A percentile compares a stretch with the other conserved stretches of the same genome.
These are phyloP conservation scores for Lasiosphaeriaceae sp. DNA, from an alignment of 495 filamentous ascomycete species.

Conservation along the genomic window DNA sequence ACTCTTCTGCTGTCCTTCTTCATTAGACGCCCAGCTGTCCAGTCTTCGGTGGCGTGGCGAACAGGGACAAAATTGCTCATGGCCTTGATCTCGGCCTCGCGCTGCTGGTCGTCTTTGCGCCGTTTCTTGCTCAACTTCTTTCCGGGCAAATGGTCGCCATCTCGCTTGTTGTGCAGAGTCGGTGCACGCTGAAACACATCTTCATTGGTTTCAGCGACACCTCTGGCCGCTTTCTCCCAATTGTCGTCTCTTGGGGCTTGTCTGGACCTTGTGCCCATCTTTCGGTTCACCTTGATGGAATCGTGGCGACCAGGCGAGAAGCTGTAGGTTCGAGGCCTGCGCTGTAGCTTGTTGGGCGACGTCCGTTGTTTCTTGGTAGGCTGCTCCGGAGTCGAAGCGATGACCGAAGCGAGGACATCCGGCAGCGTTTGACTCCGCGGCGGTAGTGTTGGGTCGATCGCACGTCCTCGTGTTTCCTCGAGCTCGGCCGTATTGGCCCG, in stretches of 20 bases:
- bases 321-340: slow-evolving; percentile 46
- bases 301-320: slow-evolving; percentile 52
- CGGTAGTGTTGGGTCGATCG: slow-evolving; percentile 23
- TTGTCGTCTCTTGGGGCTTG: slow-evolving; percentile 6
- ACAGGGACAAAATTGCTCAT: slow-evolving; percentile 69
- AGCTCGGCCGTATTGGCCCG: slow-evolving; percentile 34
- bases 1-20: slow-evolving; percentile 63
- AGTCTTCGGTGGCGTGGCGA: slow-evolving; percentile 52
- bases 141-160: slow-evolving; percentile 54
- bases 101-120: slow-evolving; percentile 64
- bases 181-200: slow-evolving; percentile 53
- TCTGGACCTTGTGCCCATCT: slow-evolving; percentile 27
- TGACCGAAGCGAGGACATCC: slow-evolving; percentile 11
- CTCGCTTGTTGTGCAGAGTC: slow-evolving; percentile 59
- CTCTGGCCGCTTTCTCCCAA: slow-evolving; percentile 17
- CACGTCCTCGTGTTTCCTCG: slow-evolving; percentile 24
- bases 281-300: slow-evolving; percentile 34
- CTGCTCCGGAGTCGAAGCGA: slow-evolving; percentile 17
- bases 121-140: slow-evolving; percentile 73
- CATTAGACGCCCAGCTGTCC: slow-evolving; percentile 46
- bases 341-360: slow-evolving; percentile 45
- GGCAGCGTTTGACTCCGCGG: slow-evolving; percentile 39
- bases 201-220: slow-evolving; percentile 27
- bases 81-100: slow-evolving; percentile 83
- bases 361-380: slow-evolving; percentile 30